Conservation (phyloP, 495 filamentous ascomycete genomes). For the Aspergillus haitiensis region DNA sequence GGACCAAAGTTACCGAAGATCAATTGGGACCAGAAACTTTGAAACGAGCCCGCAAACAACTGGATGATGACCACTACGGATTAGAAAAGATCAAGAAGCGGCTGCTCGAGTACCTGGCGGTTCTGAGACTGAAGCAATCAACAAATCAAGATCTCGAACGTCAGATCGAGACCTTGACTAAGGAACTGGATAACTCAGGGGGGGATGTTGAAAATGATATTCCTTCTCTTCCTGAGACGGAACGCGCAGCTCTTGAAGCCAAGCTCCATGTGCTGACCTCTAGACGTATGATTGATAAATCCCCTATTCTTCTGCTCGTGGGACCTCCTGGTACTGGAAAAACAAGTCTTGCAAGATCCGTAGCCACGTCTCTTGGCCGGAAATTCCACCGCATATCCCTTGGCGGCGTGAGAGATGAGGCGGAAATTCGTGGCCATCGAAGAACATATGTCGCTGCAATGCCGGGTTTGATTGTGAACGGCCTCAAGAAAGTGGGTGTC, state of each 20-base stretch:
- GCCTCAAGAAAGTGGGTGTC: constrained; percentile 93
- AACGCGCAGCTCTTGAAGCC: constrained; percentile 49
- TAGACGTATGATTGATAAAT: constrained; percentile 85
- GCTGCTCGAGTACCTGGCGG: constrained; percentile 91
- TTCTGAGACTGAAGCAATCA: constrained; percentile 88
- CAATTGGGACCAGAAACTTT: constrained; percentile 82
- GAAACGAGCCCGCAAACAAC: constrained; percentile 75
- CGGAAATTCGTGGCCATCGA: constrained; percentile 93
- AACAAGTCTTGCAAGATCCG: constrained; percentile 90
- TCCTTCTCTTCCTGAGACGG: constrained; percentile 39
- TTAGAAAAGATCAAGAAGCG: constrained; percentile 97
- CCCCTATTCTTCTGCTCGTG: constrained; percentile 89
- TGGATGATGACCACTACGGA: constrained; percentile 96
- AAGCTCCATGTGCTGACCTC: constrained; percentile 69
- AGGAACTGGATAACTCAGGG: constrained; percentile 51
- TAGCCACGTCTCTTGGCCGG: constrained; percentile 85
- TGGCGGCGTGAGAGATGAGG: constrained; percentile 93
- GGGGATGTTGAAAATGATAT: constrained; percentile 44
- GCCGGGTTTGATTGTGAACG: constrained; percentile 93
- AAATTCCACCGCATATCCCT: constrained; percentile 98
- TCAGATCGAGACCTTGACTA: constrained; percentile 66
- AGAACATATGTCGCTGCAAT: constrained; percentile 98
- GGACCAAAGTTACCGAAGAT: constrained; percentile 84
- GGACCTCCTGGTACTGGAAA: constrained; percentile 97
- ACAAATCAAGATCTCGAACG: constrained; percentile 77